A percentile compares a stretch with the other conserved stretches of the same genome.
Conservation (phyloP, 768 basidiomycete genomes). For the Tephrocybe sp. region DNA sequence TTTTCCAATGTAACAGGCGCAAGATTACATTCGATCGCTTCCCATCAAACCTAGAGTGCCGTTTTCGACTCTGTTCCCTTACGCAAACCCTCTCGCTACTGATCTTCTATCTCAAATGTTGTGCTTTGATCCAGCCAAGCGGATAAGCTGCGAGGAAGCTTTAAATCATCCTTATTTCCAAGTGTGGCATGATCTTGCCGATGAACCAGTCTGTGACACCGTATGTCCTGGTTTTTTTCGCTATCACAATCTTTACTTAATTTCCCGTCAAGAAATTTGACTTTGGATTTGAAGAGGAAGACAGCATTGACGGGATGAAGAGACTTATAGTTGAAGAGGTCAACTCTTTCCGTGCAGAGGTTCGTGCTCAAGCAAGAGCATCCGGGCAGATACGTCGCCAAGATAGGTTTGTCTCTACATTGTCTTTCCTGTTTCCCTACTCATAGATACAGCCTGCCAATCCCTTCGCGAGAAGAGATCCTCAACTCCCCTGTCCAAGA, state of each 20-base stretch:
- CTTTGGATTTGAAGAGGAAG: conserved; percentile 95
- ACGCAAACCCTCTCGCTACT: conserved; percentile 90
- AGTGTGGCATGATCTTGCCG: conserved; percentile 97
- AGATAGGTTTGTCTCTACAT: conserved; percentile 53
- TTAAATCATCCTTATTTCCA: conserved; percentile 91
- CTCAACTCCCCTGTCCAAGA: conserved; percentile 73
- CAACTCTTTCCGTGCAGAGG: conserved; percentile 82
- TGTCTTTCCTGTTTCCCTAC: background rate
- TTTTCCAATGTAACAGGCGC: conserved; percentile 72
- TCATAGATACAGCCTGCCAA: conserved; percentile 54
- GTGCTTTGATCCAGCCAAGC: conserved; percentile 94
- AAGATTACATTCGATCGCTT: conserved; percentile 96
- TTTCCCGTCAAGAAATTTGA: conserved; percentile 71
- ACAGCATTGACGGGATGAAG: conserved; percentile 97
- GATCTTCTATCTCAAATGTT: conserved; percentile 90
- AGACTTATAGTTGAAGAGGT: conserved; percentile 93
- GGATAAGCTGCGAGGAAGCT: conserved; percentile 95
- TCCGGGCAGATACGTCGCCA: conserved; percentile 72
- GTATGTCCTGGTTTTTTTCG: conserved; percentile 37
- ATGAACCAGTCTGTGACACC: conserved; percentile 82
- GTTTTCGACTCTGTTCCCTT: conserved; percentile 88
- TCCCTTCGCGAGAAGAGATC: conserved; percentile 81
- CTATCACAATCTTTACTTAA: background rate
- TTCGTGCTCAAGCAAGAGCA: conserved; percentile 77
- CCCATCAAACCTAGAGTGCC: conserved; percentile 96